Evolutionary conservation across 2,329 filamentous ascomycete species (phyloP), one percentile per base, ranked within the genome.

Genomic region (Colletotrichum sp.): DNA sequence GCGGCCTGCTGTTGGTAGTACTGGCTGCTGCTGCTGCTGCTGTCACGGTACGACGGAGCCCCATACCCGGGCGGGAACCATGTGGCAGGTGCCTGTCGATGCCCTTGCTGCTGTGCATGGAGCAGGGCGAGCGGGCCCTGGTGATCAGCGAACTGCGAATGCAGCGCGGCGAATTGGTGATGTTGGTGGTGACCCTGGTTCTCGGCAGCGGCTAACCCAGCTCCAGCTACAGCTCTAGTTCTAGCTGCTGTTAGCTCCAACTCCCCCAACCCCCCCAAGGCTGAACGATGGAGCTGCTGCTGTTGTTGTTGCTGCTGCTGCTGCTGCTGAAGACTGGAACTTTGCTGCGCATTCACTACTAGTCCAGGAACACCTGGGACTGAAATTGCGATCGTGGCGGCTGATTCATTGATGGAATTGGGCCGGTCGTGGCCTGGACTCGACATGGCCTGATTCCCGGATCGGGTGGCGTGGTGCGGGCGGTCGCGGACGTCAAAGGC

Each of bases 391-490:
- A 43, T 65, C 16, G 34, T 34, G 16, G 64, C 66, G 64, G 34
- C 43, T 28, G 65, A 34, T 52, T 69, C 70, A 21, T 74, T 55
- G n/a, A 39, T 52, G 21, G 52, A 48, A 59, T 60, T 55, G 57
- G 74, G 70, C 18, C 70, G 57, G 60, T 65, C 48, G 34, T 74
- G 64, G 70, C 24, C 74, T 75, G 34, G 64, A 39, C 34, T 55
- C 59, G 36, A 48, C 39, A 64, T 77, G 75, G 75, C 34, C 72
- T 75, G 75, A 75, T 75, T 77, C 55, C 66, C 67, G 32, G 55
- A 32, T 63, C 60, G 71, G 60, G 63, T 77, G 75, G 75, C 72
- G 75, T 77, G 72, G 52, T 77, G 67, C 72, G 68, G 36, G 55
- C 70, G 57, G 74, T 69, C 70, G 74, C 48, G 32, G 64, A 60